These are phyloP conservation scores for Ceratocystis diversiconidia DNA, from an alignment of 2,329 filamentous ascomycete genomes.

Conservation along the genomic window DNA sequence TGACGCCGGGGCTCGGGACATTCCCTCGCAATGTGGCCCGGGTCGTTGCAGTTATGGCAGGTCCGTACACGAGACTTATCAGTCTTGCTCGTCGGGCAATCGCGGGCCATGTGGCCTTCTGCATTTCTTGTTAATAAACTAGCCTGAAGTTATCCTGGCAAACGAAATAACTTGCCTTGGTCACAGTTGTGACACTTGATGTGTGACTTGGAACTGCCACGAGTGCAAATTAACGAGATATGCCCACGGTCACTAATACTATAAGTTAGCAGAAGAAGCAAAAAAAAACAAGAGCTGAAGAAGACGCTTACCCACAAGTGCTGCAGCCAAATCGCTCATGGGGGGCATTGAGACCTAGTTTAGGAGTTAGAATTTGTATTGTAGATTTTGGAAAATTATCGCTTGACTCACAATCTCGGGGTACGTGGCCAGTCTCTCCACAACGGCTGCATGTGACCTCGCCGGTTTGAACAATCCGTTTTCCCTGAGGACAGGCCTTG, in stretches of 20 bases:
- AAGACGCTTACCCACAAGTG: background rate
- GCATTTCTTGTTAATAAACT: background rate
- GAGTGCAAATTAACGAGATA: background rate
- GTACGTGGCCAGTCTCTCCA: background rate
- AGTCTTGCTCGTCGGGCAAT: background rate
- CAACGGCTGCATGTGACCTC: background rate
- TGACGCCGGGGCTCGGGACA: conserved; percentile 31
- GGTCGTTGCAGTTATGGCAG: conserved; percentile 50
- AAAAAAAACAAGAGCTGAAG: background rate
- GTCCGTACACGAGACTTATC: conserved; percentile 31
- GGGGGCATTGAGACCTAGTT: background rate
- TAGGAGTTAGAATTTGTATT: background rate
- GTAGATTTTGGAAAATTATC: background rate
- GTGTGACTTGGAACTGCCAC: background rate
- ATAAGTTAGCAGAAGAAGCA: background rate
- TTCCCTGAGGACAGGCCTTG: conserved; percentile 48
- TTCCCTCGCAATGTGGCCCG: conserved; percentile 54
- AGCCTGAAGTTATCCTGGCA: background rate
- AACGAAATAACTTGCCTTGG: background rate
- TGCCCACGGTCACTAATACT: background rate
- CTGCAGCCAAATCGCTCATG: background rate
- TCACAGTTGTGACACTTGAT: background rate
- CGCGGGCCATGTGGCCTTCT: background rate
- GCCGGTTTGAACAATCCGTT: conserved; percentile 31
- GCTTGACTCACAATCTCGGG: background rate